These are phyloP conservation scores for Microthlaspi erraticum DNA, from an alignment of 345 rosid genomes.

Conservation along the genomic window DNA sequence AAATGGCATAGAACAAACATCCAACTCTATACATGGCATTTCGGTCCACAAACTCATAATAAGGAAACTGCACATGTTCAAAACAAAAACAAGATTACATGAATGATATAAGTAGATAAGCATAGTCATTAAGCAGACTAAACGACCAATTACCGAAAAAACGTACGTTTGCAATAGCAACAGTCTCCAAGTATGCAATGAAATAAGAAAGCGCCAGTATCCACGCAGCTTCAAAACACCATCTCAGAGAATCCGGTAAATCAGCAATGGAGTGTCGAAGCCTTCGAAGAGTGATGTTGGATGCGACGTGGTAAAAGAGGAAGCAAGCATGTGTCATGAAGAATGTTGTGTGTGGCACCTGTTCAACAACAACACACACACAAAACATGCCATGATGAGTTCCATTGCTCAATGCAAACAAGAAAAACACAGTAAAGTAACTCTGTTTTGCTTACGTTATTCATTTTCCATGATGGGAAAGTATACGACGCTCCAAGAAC, in stretches of 20 bases:
- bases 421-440: slow-evolving; percentile 9
- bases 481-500: slow-evolving; percentile 99
- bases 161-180: slow-evolving; percentile 90
- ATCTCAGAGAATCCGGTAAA: slow-evolving; percentile 71
- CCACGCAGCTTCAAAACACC: slow-evolving; percentile 83
- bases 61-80: slow-evolving; percentile 79
- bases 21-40: slow-evolving; percentile 96
- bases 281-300: slow-evolving; percentile 92
- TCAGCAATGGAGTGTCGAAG: slow-evolving; percentile 66
- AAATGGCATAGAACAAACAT: slow-evolving; percentile 92
- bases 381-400: slow-evolving; percentile 9
- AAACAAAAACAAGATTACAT: slow-evolving; percentile 9
- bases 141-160: not conserved
- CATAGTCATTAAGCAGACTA: slow-evolving; percentile 7
- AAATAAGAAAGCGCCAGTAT: slow-evolving; percentile 88
- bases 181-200: slow-evolving; percentile 94
- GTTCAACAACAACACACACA: slow-evolving; percentile 40
- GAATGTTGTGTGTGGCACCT: slow-evolving; percentile 99
- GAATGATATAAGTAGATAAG: slow-evolving; percentile 14
- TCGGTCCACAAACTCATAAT: slow-evolving; percentile 93
- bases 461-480: slow-evolving; percentile 99
- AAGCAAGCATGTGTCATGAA: slow-evolving; percentile 94
- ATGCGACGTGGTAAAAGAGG: slow-evolving; percentile 87
- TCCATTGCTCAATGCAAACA: slow-evolving; percentile 25
- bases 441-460: slow-evolving; percentile 61